Evolutionary conservation across 371 early-diverging fungal genomes (phyloP).

Genomic region (Mucor racemosus): DNA sequence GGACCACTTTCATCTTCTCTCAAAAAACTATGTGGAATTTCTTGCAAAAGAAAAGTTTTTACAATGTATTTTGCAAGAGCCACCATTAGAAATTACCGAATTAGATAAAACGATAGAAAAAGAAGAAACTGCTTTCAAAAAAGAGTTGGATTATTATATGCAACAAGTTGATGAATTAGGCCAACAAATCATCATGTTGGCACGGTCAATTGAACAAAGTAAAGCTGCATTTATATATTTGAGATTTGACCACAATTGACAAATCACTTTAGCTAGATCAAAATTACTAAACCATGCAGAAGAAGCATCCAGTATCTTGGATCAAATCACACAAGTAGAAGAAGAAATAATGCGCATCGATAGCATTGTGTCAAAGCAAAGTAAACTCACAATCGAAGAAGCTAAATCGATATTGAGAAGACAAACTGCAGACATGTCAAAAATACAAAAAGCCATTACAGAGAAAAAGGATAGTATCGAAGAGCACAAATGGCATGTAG

Average conservation of each 20-base stretch:
- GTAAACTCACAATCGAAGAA: slow-evolving; percentile 17
- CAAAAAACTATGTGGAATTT: neutral
- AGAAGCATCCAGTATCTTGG: neutral
- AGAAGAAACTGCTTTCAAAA: neutral
- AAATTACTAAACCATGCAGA: neutral
- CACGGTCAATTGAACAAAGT: slow-evolving; percentile 8
- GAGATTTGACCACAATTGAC: too few relatives aligned
- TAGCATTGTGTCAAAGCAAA: neutral
- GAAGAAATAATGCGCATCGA: slow-evolving; percentile 13
- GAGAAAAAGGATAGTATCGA: slow-evolving; percentile 13
- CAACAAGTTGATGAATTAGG: neutral
- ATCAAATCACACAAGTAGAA: neutral
- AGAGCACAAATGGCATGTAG: slow-evolving; percentile 13
- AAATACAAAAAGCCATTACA: neutral
- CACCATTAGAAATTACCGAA: slow-evolving; percentile 5
- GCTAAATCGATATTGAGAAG: slow-evolving; percentile 11
- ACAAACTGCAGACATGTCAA: slow-evolving; percentile 4
- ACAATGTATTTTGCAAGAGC: slow-evolving; percentile 17
- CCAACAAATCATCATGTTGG: neutral
- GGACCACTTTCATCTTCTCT: neutral
- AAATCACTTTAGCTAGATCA: neutral
- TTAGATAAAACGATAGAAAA: neutral
- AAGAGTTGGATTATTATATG: neutral
- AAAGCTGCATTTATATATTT: neutral
- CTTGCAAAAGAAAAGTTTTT: slow-evolving; percentile 14